A percentile compares a stretch with the other conserved stretches of the same genome.
These are phyloP conservation scores for Byssoonygena ceratinophila DNA, from an alignment of 2,329 filamentous ascomycete genomes.

Conservation along the genomic window DNA sequence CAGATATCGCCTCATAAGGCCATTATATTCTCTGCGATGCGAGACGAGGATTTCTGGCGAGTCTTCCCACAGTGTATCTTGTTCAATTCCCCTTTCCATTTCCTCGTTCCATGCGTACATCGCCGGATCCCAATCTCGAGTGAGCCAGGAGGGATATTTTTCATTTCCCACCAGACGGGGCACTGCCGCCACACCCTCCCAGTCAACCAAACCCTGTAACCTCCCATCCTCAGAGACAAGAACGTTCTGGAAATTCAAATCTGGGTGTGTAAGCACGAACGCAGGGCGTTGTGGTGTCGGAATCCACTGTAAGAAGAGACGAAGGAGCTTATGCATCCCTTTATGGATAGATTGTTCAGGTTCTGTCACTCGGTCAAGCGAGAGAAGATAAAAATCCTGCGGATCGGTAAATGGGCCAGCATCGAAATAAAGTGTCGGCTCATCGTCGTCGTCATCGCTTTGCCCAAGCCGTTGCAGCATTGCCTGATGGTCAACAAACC, in stretches of 20 bases:
- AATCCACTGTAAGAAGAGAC: slow-evolving; percentile 7
- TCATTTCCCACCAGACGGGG: slow-evolving; percentile 14
- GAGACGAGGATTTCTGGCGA: slow-evolving; percentile 8
- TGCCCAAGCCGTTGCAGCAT: slow-evolving; percentile 4
- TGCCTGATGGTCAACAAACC: slow-evolving; percentile 8
- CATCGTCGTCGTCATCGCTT: slow-evolving; percentile 7
- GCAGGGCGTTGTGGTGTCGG: slow-evolving; percentile 4
- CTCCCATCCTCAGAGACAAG: slow-evolving; percentile 14
- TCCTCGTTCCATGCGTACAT: slow-evolving; percentile 14
- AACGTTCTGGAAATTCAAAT: slow-evolving; percentile 11
- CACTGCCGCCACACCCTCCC: slow-evolving; percentile 13
- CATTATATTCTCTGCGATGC: slow-evolving; percentile 4
- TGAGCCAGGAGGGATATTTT: slow-evolving; percentile 14
- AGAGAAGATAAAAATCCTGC: slow-evolving; percentile 11
- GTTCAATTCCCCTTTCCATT: slow-evolving; percentile 11
- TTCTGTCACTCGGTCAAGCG: slow-evolving; percentile 6
- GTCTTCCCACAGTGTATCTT: slow-evolving; percentile 11
- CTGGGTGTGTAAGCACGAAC: slow-evolving; percentile 12
- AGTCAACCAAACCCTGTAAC: slow-evolving; percentile 13
- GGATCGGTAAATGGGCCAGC: slow-evolving; percentile 9
- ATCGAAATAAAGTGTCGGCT: slow-evolving; percentile 10
- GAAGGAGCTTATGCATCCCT: slow-evolving; percentile 10
- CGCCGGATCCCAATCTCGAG: slow-evolving; percentile 14
- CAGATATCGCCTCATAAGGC: slow-evolving; percentile 1
- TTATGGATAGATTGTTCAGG: slow-evolving; percentile 7